Evolutionary conservation across 495 filamentous ascomycete genomes (phyloP).

Genomic region (Podospora comata): DNA sequence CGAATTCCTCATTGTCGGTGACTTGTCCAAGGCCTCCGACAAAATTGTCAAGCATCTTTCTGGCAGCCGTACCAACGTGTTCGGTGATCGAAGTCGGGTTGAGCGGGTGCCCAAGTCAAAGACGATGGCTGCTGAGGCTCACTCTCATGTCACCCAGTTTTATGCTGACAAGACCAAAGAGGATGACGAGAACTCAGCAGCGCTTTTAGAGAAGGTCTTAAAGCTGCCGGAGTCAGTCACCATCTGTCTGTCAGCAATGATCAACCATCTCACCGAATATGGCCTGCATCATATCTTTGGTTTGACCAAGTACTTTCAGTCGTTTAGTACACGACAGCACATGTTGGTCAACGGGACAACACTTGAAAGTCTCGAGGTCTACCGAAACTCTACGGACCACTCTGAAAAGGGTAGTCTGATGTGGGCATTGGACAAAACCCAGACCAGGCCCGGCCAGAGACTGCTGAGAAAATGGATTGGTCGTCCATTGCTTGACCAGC

Average conservation of each 20-base stretch:
- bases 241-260: conserved; percentile 94
- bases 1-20: conserved; percentile 92
- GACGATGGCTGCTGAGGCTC: conserved; percentile 76
- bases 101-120: conserved; percentile 75
- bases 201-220: conserved; percentile 80
- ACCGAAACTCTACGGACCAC: conserved; percentile 90
- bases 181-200: conserved; percentile 47
- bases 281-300: conserved; percentile 95
- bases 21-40: conserved; percentile 87
- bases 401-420: conserved; percentile 84
- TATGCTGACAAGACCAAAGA: conserved; percentile 84
- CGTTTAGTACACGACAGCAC: conserved; percentile 89
- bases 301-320: conserved; percentile 95
- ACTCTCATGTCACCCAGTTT: conserved; percentile 89
- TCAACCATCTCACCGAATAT: conserved; percentile 88
- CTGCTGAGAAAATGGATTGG: conserved; percentile 95
- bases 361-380: conserved; percentile 89
- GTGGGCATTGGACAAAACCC: conserved; percentile 92
- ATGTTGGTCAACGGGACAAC: conserved; percentile 98
- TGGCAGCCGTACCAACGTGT: conserved; percentile 81
- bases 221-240: conserved; percentile 81
- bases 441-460: conserved; percentile 84
- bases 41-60: conserved; percentile 90
- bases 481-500: conserved; percentile 77
- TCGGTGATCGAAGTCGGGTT: conserved; percentile 84